These are phyloP conservation scores for Solanum chilense DNA, from an alignment of 257 asterid species.

Conservation along the genomic window DNA sequence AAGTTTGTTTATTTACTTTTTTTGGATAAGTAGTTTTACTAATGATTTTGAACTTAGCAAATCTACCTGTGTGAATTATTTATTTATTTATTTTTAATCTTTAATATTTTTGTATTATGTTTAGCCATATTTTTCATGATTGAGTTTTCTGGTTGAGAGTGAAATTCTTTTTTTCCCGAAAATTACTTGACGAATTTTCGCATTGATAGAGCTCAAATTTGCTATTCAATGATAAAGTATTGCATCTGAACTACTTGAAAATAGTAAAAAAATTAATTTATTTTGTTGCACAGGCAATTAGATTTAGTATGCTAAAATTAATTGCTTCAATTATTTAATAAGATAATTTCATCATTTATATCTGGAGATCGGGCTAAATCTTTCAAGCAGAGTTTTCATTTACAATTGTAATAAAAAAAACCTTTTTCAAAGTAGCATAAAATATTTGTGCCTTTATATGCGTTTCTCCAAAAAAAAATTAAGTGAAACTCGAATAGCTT, in stretches of 20 bases:
- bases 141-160: no score
- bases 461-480: no score
- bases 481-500: not conserved
- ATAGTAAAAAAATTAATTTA: not conserved
- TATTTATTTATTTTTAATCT: no score
- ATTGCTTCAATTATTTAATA: not conserved
- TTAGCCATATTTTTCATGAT: no score
- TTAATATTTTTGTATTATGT: no score
- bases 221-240: not conserved
- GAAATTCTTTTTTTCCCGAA: no score
- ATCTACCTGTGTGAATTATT: no score
- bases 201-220: not conserved
- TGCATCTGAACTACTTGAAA: not conserved
- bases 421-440: not conserved
- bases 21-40: no score
- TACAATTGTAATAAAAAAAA: no score
- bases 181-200: not conserved
- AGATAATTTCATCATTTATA: not conserved
- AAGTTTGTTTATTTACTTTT: no score
- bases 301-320: not conserved
- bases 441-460: not conserved
- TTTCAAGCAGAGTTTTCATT: not conserved
- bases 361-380: not conserved
- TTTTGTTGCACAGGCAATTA: not conserved
- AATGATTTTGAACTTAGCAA: no score